These are phyloP conservation scores for Agastache rugosa DNA, from an alignment of 257 asterid species.

Conservation along the genomic window DNA sequence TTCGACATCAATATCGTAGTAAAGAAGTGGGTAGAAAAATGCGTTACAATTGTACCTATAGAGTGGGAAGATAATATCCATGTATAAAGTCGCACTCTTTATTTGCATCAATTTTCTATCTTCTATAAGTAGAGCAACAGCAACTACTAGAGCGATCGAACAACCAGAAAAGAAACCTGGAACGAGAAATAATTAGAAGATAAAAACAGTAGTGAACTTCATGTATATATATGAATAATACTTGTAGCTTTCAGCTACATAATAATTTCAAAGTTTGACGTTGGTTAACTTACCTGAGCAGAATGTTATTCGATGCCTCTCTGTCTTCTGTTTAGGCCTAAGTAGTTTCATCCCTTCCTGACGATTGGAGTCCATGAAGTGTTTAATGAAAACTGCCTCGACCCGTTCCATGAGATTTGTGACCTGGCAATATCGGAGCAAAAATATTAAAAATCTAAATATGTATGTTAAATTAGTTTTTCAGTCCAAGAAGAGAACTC, in stretches of 20 bases:
- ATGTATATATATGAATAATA: conserved; percentile 21
- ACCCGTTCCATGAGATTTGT: conserved; percentile 66
- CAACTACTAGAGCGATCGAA: conserved; percentile 68
- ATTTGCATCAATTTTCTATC: conserved; percentile 56
- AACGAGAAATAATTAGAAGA: conserved; percentile 27
- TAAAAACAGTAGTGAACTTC: conserved; percentile 20
- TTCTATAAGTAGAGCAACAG: conserved; percentile 57
- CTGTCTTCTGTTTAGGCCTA: conserved; percentile 69
- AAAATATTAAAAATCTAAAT: not conserved
- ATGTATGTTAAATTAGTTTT: not conserved
- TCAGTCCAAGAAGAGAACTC: not conserved
- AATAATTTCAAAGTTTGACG: not conserved
- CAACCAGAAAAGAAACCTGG: conserved; percentile 89
- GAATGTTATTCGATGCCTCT: conserved; percentile 70
- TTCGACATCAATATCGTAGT: conserved; percentile 29
- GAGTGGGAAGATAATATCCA: conserved; percentile 73
- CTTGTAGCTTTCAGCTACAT: conserved; percentile 8
- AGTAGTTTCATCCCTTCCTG: conserved; percentile 78
- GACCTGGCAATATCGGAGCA: conserved; percentile 49
- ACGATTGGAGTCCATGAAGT: conserved; percentile 64
- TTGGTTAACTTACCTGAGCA: conserved; percentile 57
- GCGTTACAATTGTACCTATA: conserved; percentile 51
- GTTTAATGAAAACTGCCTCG: conserved; percentile 63
- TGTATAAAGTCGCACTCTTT: conserved; percentile 50
- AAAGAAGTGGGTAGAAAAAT: not conserved